Evolutionary conservation across 805 yeast species (phyloP), one percentile per base, ranked within the genome.

Genomic region (Yamadazyma phyllophila): DNA sequence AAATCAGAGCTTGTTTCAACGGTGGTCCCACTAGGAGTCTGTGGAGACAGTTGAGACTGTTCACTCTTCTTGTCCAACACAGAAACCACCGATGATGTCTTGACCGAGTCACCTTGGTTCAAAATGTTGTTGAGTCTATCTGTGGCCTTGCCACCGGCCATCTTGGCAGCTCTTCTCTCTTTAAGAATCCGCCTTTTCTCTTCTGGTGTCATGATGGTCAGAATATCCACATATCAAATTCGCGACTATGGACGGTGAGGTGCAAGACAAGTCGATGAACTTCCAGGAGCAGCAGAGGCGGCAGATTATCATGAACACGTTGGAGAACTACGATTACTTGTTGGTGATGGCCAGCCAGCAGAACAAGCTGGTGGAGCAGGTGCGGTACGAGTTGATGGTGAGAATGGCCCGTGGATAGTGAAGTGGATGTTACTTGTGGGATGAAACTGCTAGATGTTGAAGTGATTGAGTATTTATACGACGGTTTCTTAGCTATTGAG

Each of bases 151-250:
- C 83, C 83, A 50, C 73, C 71, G 41, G 69, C 64, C 69, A 83
- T 73, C 58, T 81, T 82, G 50, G 85, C 82, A 36, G 78, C 82
- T 57, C 89, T 73, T 58, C 85, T 74, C 57, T 83, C 87, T 47
- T 87, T 71, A 37, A 83, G 61, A 16, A 81, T 54, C 44, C 69
- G 69, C 56, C 81, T 77, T 62, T 76, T 81, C 52, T 82, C 88
- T 34, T 80, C 82, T 7, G 79, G 50, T 35, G 53, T 45, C 46
- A 49, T 29, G 31, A 29, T 32, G 13, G 44, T 39, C 9, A 32
- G 20, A 14, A 15, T 33, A 33, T 24, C 17, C 24, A 10, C 15
- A 2, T 14, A 7, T 15, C 15, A 14, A 26, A 20, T 37, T 26
- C 33, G 32, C 32, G 41, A 26, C 9, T 10, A 33, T 36, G 45